Base-by-base conservation (phyloP, 306 rosid genomes). In the Cajanus cajan region DNA sequence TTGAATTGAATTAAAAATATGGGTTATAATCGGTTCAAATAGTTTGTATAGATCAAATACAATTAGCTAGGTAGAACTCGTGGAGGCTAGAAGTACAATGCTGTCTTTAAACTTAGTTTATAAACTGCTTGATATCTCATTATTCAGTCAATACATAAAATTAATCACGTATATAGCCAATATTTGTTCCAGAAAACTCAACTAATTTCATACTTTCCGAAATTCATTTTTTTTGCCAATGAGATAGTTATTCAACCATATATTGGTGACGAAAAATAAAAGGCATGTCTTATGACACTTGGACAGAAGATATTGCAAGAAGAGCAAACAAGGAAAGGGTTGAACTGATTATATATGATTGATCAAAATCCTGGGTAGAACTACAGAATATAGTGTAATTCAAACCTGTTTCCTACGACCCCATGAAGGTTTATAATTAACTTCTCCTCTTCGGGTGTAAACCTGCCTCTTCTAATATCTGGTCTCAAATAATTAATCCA, bases 401-500 rank as follows among this genome's bases (percentile, higher is more conserved):
- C 66, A 51, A 72, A 81, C 97, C 97, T 94, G 92, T 94, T 94
- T 59, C 98, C 98, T 22, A 94, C 98, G 48, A 92, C 97, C 2
- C 89, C 92, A 71, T 94, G 98, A 75, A 94, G 96, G 69, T 88
- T 94, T 41, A 94, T 94, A 81, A 94, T 94, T 80, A 94, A 68
- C 63, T 94, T 94, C 87, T 94, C 98, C 76, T 94, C 98, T 80
- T 94, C 98, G 1, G 94, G 91, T 74, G 96, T 85, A 80, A 94
- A 94, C 68, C 98, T 86, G 24, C 98, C 98, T 89, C 98, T 87
- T 82, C 97, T 87, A 62, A 94, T 94, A 82, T 94, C 98, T n/a
- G 98, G 98, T 82, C 98, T 90, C 86, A 94, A 81, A 88, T 94
- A 94, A 88, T 94, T 94, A 77, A 94, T 92, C 98, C 98, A 94